phyloP scores from a whole-genome alignment of 139 green algal genomes.

The Astrephomene gubernaculifera region DNA sequence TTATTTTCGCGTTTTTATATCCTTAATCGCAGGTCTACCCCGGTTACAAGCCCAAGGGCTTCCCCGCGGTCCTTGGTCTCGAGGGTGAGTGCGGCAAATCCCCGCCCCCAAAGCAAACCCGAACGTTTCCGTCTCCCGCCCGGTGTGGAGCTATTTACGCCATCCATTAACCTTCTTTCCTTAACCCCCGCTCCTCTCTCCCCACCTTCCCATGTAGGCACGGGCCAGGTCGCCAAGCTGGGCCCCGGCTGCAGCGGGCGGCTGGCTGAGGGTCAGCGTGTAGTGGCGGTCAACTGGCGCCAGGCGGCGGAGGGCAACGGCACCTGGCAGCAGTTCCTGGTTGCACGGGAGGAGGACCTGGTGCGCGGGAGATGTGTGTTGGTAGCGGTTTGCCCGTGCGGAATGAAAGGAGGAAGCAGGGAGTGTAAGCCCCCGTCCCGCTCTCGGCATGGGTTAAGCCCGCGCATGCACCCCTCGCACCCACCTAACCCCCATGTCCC shows the following conservation, averaged over 20 bases:
- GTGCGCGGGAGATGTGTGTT: background rate
- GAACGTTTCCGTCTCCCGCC: too few relatives aligned
- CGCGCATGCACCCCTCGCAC: too few relatives aligned
- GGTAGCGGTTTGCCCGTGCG: background rate
- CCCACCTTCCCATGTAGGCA: background rate
- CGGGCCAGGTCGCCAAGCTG: constrained; percentile 45
- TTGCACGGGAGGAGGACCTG: constrained; percentile 27
- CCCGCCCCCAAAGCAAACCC: too few relatives aligned
- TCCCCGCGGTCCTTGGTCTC: constrained; percentile 46
- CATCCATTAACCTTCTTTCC: too few relatives aligned
- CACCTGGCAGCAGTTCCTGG: constrained; percentile 51
- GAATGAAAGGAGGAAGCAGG: background rate
- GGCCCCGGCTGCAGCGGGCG: constrained; percentile 42
- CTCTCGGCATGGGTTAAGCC: too few relatives aligned
- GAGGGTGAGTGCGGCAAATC: constrained; percentile 56
- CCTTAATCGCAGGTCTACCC: constrained; percentile 55
- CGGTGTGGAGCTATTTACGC: too few relatives aligned
- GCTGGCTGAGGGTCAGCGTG: constrained; percentile 52
- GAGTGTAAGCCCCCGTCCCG: too few relatives aligned
- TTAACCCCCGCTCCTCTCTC: background rate
- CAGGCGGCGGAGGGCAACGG: constrained; percentile 45
- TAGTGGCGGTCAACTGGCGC: constrained; percentile 52
- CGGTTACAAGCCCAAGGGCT: constrained; percentile 47
- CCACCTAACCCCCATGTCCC: background rate
- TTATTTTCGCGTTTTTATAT: too few relatives aligned